These are phyloP conservation scores for Microcera coccophila DNA, from an alignment of 2,329 filamentous ascomycete genomes.

Conservation along the genomic window DNA sequence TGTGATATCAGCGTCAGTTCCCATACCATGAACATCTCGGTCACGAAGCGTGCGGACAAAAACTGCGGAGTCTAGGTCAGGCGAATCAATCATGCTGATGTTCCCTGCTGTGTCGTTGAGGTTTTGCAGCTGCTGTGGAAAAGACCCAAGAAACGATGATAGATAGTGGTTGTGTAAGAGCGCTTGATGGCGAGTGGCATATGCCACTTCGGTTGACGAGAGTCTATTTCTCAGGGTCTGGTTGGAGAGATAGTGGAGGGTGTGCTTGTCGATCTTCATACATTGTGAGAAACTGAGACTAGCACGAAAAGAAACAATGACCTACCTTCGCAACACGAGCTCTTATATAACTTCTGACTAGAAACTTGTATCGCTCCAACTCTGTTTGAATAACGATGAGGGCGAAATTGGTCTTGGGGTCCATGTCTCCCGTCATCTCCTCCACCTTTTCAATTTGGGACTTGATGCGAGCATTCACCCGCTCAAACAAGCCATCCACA, in stretches of 20 bases:
- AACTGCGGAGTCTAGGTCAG: conserved; percentile 77
- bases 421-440: conserved; percentile 77
- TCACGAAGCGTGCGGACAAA: conserved; percentile 72
- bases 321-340: conserved; percentile 80
- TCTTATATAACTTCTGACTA: conserved; percentile 78
- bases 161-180: conserved; percentile 82
- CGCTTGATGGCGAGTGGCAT: conserved; percentile 79
- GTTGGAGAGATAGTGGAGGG: conserved; percentile 66
- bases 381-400: conserved; percentile 96
- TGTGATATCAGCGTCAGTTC: conserved; percentile 59
- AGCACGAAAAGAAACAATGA: neutral
- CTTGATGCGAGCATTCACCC: conserved; percentile 70
- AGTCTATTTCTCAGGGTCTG: conserved; percentile 57
- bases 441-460: conserved; percentile 68
- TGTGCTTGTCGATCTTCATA: conserved; percentile 67
- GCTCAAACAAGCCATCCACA: conserved; percentile 71
- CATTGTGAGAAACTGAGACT: neutral
- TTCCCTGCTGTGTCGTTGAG: conserved; percentile 88
- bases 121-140: conserved; percentile 74
- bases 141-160: conserved; percentile 76
- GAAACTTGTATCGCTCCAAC: conserved; percentile 87
- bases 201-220: conserved; percentile 72
- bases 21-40: conserved; percentile 54
- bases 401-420: conserved; percentile 85
- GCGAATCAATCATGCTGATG: conserved; percentile 86